Evolutionary conservation across 2,329 filamentous ascomycete species (phyloP).

Genomic region (Pestalotiopsis sp.): DNA sequence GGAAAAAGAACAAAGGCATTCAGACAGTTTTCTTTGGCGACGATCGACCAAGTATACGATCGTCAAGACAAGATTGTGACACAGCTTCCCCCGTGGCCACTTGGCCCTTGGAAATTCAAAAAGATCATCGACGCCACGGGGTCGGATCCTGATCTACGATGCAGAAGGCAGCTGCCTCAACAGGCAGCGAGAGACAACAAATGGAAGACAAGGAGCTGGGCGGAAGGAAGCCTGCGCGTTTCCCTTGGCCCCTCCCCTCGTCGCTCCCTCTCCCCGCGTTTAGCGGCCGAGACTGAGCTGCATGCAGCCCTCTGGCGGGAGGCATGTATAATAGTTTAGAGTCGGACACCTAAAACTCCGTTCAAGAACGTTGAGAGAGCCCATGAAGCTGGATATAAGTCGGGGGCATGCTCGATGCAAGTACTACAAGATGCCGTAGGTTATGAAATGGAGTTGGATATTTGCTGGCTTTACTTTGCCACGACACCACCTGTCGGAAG

Average conservation of each 20-base stretch:
- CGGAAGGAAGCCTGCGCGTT: not conserved
- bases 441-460: not conserved
- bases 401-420: not conserved
- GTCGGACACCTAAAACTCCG: not conserved
- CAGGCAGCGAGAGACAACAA: not conserved
- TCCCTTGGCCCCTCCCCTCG: not conserved
- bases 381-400: not conserved
- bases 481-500: not conserved
- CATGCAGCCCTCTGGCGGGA: not conserved
- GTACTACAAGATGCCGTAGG: not conserved
- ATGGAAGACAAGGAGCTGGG: not conserved
- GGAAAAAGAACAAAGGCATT: not conserved
- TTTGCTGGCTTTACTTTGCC: not conserved
- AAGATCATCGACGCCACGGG: not conserved
- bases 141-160: not conserved
- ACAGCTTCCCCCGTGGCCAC: not conserved
- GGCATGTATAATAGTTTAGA: not conserved
- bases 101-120: not conserved
- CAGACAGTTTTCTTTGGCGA: not conserved
- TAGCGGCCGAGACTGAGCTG: not conserved
- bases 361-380: not conserved
- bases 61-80: not conserved
- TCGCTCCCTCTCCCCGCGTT: constrained; percentile 2
- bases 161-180: not conserved
- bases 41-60: not conserved